Evolutionary conservation across 331 rosid genomes (phyloP).

Genomic region (Saraca asoca): DNA sequence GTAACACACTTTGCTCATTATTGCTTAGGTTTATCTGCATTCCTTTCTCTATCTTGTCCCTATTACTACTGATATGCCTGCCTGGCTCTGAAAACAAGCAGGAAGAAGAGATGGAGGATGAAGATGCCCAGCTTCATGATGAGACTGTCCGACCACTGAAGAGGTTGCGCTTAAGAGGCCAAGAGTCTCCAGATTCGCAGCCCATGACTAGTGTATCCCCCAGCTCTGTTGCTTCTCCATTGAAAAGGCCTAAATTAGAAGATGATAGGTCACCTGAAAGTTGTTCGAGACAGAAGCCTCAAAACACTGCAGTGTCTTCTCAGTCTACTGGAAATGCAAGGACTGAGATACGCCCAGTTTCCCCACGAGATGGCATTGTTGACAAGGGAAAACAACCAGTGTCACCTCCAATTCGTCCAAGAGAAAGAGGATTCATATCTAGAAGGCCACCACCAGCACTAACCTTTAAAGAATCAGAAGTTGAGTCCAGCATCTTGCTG

Average conservation of each 20-base stretch:
- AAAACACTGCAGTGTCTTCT: constrained; percentile 26
- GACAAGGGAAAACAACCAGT: constrained; percentile 81
- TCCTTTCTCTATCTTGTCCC: constrained; percentile 22
- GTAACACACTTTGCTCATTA: constrained; percentile 16
- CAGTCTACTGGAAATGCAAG: constrained; percentile 39
- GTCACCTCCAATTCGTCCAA: constrained; percentile 39
- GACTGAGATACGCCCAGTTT: constrained; percentile 38
- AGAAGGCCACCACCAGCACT: constrained; percentile 36
- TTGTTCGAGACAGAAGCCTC: constrained; percentile 47
- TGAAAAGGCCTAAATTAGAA: constrained; percentile 56
- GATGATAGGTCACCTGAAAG: constrained; percentile 38
- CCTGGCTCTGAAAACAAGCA: constrained; percentile 37
- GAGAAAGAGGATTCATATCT: constrained; percentile 39
- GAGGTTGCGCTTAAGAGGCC: constrained; percentile 70
- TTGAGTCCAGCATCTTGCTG: constrained; percentile 38
- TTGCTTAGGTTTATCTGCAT: constrained; percentile 26
- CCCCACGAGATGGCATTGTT: constrained; percentile 33
- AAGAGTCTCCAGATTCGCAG: constrained; percentile 46
- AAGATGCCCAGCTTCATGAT: constrained; percentile 48
- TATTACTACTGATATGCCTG: constrained; percentile 32
- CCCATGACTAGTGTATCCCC: constrained; percentile 32
- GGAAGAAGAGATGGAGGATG: constrained; percentile 49
- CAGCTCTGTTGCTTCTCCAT: constrained; percentile 37
- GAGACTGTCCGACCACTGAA: constrained; percentile 64
- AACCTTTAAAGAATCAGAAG: constrained; percentile 43